Conservation (phyloP, 176 grass and related monocot genomes). For the Musa beccarii region DNA sequence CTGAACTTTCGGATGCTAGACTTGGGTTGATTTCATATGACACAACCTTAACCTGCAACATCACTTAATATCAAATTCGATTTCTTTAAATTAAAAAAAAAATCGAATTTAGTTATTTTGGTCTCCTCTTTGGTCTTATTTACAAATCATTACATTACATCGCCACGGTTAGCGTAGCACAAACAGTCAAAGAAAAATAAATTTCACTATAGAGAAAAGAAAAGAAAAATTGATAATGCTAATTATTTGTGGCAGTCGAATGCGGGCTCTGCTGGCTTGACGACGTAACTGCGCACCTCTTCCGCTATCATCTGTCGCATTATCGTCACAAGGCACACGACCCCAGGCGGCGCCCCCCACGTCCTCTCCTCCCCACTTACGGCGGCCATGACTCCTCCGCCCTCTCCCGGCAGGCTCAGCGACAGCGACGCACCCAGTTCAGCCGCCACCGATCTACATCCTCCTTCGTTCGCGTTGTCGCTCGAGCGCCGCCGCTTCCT, state of each 20-base stretch:
- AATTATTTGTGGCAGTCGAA: neutral
- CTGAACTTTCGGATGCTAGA: too few relatives aligned
- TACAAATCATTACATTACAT: too few relatives aligned
- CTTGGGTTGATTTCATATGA: too few relatives aligned
- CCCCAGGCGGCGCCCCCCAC: constrained; percentile 19
- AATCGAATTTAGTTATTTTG: too few relatives aligned
- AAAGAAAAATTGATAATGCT: too few relatives aligned
- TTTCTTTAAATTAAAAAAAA: too few relatives aligned
- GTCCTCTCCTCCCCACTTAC: constrained; percentile 9
- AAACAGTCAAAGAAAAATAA: too few relatives aligned
- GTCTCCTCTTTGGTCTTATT: too few relatives aligned
- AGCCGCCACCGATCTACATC: neutral
- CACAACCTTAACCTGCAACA: too few relatives aligned
- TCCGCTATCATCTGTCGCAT: constrained; percentile 45
- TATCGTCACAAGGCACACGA: constrained; percentile 4
- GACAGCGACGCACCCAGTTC: constrained; percentile 51
- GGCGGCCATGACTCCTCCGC: neutral
- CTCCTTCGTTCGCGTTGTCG: neutral
- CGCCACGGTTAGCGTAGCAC: too few relatives aligned
- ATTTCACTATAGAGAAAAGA: too few relatives aligned
- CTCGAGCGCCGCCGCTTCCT: constrained; percentile 18
- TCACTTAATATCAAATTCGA: too few relatives aligned
- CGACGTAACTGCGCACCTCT: constrained; percentile 48
- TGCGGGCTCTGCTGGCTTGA: constrained; percentile 4
- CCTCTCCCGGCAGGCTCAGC: constrained; percentile 29